Conservation (phyloP, 1,139 yeast species). For the Yarrowia galli region DNA sequence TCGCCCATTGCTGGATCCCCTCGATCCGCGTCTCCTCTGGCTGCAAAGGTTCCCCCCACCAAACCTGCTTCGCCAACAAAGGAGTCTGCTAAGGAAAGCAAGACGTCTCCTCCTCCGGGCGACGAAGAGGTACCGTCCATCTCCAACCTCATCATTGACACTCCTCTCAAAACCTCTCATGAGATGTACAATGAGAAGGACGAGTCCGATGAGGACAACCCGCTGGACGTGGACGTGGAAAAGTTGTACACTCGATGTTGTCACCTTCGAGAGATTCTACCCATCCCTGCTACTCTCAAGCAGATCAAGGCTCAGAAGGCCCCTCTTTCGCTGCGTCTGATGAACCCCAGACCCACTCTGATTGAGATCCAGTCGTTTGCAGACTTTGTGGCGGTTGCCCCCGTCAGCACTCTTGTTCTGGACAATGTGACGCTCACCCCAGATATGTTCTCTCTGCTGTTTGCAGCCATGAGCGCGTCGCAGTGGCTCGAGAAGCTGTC, state of each 20-base stretch:
- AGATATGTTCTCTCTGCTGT: constrained; percentile 76
- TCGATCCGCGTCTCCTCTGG: constrained; percentile 2
- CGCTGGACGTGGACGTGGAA: constrained; percentile 32
- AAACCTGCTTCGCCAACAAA: constrained; percentile 11
- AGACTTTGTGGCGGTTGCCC: constrained; percentile 85
- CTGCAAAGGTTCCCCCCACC: neutral
- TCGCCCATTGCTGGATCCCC: constrained; percentile 12
- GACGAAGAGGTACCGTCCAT: constrained; percentile 32
- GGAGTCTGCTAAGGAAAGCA: constrained; percentile 1
- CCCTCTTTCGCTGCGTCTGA: constrained; percentile 78
- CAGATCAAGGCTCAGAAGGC: constrained; percentile 79
- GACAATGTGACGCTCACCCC: constrained; percentile 83
- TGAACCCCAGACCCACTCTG: constrained; percentile 89
- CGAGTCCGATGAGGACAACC: constrained; percentile 28
- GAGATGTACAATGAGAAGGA: constrained; percentile 30
- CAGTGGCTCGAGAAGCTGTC: constrained; percentile 72
- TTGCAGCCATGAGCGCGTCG: constrained; percentile 68
- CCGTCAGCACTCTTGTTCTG: constrained; percentile 76
- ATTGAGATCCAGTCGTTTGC: constrained; percentile 88
- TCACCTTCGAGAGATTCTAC: constrained; percentile 88
- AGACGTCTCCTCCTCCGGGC: neutral
- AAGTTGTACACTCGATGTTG: constrained; percentile 85
- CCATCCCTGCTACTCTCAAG: constrained; percentile 88
- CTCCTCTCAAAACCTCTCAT: constrained; percentile 31
- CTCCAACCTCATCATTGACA: constrained; percentile 36